Conservation (phyloP, 192 early-diverging fungal species). For the Ambispora gerdemannii region DNA sequence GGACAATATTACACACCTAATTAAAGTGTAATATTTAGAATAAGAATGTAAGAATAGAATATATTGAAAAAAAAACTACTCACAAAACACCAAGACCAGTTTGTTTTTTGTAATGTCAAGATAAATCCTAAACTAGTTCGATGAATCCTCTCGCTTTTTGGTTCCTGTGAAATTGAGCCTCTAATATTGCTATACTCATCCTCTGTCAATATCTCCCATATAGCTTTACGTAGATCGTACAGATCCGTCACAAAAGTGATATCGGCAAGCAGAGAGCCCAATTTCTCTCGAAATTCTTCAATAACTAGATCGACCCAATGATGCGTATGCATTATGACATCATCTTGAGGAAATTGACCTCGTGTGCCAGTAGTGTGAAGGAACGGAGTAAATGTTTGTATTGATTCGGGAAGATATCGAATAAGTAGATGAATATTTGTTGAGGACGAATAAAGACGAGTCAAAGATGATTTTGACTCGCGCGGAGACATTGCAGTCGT, state of each 20-base stretch:
- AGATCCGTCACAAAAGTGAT: conserved; percentile 34
- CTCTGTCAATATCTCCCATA: conserved; percentile 38
- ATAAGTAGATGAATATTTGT: conserved; percentile 55
- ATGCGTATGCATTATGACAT: conserved; percentile 29
- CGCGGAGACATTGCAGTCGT: conserved; percentile 7
- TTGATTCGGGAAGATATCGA: conserved; percentile 52
- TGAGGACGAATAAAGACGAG: conserved; percentile 50
- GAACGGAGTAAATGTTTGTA: conserved; percentile 53
- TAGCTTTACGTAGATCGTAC: conserved; percentile 36
- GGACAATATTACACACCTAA: conserved; percentile 35
- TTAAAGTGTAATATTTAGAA: conserved; percentile 15
- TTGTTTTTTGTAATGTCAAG: conserved; percentile 12
- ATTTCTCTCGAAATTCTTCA: conserved; percentile 30
- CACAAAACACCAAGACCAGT: conserved; percentile 26
- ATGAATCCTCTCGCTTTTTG: neutral
- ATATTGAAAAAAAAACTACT: conserved; percentile 1
- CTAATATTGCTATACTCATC: conserved; percentile 36
- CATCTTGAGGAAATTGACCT: conserved; percentile 37
- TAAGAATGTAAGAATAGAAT: neutral
- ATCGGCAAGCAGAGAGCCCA: conserved; percentile 34
- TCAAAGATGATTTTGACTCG: conserved; percentile 31
- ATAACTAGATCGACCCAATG: conserved; percentile 40
- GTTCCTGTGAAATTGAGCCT: neutral
- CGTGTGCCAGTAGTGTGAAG: conserved; percentile 35
- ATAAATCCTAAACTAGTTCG: conserved; percentile 24